phyloP scores from a whole-genome alignment of 1,284 basidiomycete species.

The Taiwanofungus camphoratus region DNA sequence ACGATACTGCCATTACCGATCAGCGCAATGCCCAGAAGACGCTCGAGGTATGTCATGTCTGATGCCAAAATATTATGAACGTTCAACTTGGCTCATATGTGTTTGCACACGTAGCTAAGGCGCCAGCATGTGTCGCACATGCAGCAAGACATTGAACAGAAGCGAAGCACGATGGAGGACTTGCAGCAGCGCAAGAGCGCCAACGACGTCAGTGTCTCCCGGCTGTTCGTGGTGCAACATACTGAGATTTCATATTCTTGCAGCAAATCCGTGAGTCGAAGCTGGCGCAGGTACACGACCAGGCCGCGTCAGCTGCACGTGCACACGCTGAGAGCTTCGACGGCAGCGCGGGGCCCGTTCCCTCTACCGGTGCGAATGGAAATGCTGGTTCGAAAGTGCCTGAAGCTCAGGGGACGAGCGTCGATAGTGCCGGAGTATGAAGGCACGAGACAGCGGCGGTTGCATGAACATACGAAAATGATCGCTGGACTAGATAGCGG shows the following conservation, averaged over 20 bases:
- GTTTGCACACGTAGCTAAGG: slow-evolving; percentile 18
- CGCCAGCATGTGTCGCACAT: slow-evolving; percentile 24
- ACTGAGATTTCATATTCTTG: not conserved
- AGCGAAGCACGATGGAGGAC: slow-evolving; percentile 21
- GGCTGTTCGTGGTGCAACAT: not conserved
- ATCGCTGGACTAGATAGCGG: too few species aligned
- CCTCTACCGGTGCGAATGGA: too few species aligned
- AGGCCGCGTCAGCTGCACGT: slow-evolving; percentile 17
- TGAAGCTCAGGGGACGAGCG: too few species aligned
- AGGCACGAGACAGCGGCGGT: too few species aligned
- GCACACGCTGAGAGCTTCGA: slow-evolving; percentile 3
- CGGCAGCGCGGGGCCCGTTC: too few species aligned
- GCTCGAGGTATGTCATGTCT: slow-evolving; percentile 32
- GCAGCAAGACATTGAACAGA: slow-evolving; percentile 24
- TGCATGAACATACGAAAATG: too few species aligned
- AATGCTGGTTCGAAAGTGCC: too few species aligned
- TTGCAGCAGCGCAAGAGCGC: slow-evolving; percentile 24
- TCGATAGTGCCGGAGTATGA: too few species aligned
- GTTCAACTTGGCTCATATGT: not conserved
- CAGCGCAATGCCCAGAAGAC: slow-evolving; percentile 40
- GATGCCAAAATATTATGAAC: not conserved
- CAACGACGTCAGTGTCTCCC: slow-evolving; percentile 23
- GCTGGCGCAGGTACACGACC: slow-evolving; percentile 24
- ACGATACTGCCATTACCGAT: slow-evolving; percentile 41
- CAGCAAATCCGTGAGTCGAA: slow-evolving; percentile 20